phyloP scores from a whole-genome alignment of 805 yeast species.

The Limtongia smithiae region DNA sequence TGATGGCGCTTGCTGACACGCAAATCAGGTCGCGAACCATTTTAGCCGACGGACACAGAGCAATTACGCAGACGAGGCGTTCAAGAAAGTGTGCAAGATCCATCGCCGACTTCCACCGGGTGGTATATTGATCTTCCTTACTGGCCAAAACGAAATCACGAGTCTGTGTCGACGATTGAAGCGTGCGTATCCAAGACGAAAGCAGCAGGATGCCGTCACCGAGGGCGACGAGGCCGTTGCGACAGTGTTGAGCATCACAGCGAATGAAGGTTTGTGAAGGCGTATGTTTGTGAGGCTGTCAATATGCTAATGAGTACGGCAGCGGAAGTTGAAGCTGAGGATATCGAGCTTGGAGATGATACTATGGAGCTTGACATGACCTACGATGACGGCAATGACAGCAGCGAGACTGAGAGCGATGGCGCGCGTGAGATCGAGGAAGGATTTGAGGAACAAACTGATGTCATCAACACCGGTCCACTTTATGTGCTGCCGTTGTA shows the following conservation, averaged over 20 bases:
- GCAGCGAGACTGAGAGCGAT: constrained; percentile 39
- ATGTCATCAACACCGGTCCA: constrained; percentile 51
- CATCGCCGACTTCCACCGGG: constrained; percentile 88
- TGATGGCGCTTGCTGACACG: no score
- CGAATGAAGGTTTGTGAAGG: constrained; percentile 35
- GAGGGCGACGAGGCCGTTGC: constrained; percentile 33
- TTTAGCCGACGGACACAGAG: constrained; percentile 75
- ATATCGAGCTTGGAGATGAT: constrained; percentile 52
- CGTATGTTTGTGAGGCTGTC: constrained; percentile 7
- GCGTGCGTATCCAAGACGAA: constrained; percentile 59
- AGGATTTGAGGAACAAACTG: constrained; percentile 66
- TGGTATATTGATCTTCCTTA: constrained; percentile 83
- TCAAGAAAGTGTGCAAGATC: constrained; percentile 77
- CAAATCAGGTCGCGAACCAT: constrained; percentile 77
- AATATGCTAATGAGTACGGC: no score
- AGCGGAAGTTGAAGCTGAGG: constrained; percentile 69
- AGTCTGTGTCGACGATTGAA: constrained; percentile 67
- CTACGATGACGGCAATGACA: constrained; percentile 33
- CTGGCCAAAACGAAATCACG: constrained; percentile 91
- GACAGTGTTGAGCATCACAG: constrained; percentile 22
- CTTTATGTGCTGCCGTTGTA: constrained; percentile 87
- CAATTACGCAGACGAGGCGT: constrained; percentile 83
- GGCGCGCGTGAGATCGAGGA: constrained; percentile 50
- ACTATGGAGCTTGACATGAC: constrained; percentile 5
- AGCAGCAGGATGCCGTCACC: constrained; percentile 29